A percentile compares a stretch with the other conserved stretches of the same genome.
Evolutionary conservation across 306 rosid species (phyloP).

Genomic region (Abrus precatorius): DNA sequence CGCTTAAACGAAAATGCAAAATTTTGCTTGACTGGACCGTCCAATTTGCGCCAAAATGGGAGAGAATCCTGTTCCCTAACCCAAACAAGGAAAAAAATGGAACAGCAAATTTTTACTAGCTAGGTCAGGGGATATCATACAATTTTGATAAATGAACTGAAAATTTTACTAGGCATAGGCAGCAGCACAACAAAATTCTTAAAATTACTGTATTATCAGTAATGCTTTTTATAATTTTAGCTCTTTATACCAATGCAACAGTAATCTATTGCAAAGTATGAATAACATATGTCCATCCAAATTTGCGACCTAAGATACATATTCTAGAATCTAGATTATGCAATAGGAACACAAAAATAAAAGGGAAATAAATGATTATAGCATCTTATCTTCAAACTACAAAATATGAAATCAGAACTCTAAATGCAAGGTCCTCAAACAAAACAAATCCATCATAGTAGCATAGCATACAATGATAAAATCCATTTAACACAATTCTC

Average conservation of each 20-base stretch:
- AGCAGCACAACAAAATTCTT: background rate
- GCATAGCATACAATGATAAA: background rate
- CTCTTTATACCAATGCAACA: background rate
- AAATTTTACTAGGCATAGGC: background rate
- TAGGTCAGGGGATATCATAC: background rate
- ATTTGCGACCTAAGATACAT: background rate
- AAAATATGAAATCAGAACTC: slow-evolving; percentile 24
- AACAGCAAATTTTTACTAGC: background rate
- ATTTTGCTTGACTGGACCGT: no score
- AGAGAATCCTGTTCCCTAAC: no score
- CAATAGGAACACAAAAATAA: slow-evolving; percentile 6
- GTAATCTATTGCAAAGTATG: background rate
- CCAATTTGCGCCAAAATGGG: no score
- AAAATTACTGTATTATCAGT: background rate
- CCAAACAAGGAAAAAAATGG: background rate
- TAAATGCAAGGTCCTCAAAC: background rate
- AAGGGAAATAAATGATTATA: background rate
- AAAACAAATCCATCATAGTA: background rate
- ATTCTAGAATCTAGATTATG: slow-evolving; percentile 18
- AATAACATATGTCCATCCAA: slow-evolving; percentile 15
- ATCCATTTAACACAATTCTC: background rate
- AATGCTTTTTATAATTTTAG: slow-evolving; percentile 20
- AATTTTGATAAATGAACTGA: background rate
- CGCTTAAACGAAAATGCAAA: no score
- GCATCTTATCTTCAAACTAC: background rate